A percentile compares a stretch with the other conserved stretches of the same genome.
Conservation (phyloP, 768 basidiomycete genomes). For the Trichaptum fuscoviolaceum region DNA sequence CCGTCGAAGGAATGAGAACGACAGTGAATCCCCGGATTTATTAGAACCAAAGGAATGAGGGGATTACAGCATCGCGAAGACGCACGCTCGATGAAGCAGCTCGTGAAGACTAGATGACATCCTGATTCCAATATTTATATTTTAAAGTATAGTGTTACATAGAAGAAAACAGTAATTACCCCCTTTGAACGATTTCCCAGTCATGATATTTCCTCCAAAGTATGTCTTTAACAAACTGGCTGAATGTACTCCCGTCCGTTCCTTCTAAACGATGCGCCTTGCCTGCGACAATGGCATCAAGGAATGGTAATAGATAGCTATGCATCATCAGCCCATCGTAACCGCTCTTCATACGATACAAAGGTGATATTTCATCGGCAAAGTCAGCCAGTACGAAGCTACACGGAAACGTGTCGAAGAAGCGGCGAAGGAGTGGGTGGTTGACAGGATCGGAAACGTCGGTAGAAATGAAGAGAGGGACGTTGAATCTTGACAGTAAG, state of each 20-base stretch:
- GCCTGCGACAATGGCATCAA: conserved; percentile 68
- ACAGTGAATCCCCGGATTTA: no score
- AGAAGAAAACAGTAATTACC: conserved; percentile 17
- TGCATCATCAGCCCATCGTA: conserved; percentile 46
- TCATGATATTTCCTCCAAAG: conserved; percentile 59
- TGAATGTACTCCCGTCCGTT: conserved; percentile 74
- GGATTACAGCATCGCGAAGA: no score
- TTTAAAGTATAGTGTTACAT: no score
- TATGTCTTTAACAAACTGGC: conserved; percentile 60
- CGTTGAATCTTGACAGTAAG: conserved; percentile 39
- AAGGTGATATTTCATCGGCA: conserved; percentile 14
- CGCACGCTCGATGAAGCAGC: no score
- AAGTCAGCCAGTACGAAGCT: conserved; percentile 55
- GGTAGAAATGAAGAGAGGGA: conserved; percentile 62
- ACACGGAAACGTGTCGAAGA: conserved; percentile 59
- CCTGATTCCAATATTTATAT: no score
- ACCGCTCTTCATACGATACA: conserved; percentile 35
- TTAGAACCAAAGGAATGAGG: no score
- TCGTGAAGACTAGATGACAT: no score
- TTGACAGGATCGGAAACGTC: conserved; percentile 39
- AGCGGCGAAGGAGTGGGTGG: conserved; percentile 38
- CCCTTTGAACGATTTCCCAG: conserved; percentile 44
- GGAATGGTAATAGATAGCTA: conserved; percentile 49
- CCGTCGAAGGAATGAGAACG: no score
- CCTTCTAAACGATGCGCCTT: conserved; percentile 55